phyloP scores from a whole-genome alignment of 495 filamentous ascomycete species.

The Penicillium pancosmium region DNA sequence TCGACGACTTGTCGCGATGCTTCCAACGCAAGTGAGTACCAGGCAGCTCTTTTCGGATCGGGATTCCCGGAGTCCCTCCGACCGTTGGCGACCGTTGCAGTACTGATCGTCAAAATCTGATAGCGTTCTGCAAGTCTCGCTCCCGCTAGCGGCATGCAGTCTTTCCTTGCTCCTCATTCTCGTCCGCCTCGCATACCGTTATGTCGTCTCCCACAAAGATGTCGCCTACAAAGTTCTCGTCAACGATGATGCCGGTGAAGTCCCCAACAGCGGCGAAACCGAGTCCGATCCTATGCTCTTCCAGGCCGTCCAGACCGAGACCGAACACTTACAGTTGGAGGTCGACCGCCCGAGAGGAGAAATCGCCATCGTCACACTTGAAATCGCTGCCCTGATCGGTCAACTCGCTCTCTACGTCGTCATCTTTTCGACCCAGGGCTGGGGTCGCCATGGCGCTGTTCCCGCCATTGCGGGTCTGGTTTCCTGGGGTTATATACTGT shows the following conservation, averaged over 20 bases:
- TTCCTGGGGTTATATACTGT: slow-evolving; percentile 81
- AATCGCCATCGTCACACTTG: slow-evolving; percentile 65
- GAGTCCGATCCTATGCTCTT: slow-evolving; percentile 67
- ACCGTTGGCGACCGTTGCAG: slow-evolving; percentile 12
- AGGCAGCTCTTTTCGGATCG: not conserved
- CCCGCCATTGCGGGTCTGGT: slow-evolving; percentile 66
- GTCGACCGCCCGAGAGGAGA: slow-evolving; percentile 78
- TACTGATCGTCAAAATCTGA: slow-evolving; percentile 24
- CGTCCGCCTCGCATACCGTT: slow-evolving; percentile 55
- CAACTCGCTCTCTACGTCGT: slow-evolving; percentile 68
- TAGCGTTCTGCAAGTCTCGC: slow-evolving; percentile 82
- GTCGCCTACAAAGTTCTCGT: slow-evolving; percentile 37
- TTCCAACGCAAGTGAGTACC: slow-evolving; percentile 82
- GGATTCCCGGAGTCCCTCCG: slow-evolving; percentile 2
- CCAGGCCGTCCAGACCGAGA: slow-evolving; percentile 65
- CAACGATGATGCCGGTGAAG: slow-evolving; percentile 49
- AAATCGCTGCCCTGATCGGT: slow-evolving; percentile 72
- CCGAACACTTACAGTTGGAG: slow-evolving; percentile 69
- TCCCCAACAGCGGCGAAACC: slow-evolving; percentile 55
- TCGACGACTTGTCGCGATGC: slow-evolving; percentile 87
- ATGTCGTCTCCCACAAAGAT: slow-evolving; percentile 41
- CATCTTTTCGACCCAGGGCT: slow-evolving; percentile 56
- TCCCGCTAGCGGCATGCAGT: slow-evolving; percentile 72
- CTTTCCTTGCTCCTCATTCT: slow-evolving; percentile 70
- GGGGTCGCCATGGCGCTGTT: slow-evolving; percentile 57